These are phyloP conservation scores for Lepiota venenata DNA, from an alignment of 768 basidiomycete genomes.

Conservation along the genomic window DNA sequence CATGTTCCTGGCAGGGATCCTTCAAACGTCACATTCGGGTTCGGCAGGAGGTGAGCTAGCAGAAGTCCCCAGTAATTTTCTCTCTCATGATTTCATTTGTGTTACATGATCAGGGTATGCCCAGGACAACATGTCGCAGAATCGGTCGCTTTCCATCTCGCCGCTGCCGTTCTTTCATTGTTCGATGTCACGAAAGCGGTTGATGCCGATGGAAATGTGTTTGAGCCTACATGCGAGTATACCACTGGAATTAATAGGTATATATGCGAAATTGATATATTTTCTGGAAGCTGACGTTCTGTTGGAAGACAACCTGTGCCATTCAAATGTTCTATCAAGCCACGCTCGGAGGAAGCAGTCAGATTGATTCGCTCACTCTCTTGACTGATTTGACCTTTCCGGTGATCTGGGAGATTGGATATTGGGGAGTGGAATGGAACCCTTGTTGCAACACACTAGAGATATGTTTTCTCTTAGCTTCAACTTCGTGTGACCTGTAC, in stretches of 20 bases:
- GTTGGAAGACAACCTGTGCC: constrained; percentile 12
- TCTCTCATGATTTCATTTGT: not conserved
- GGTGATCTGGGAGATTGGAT: too few relatives aligned
- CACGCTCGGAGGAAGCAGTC: constrained; percentile 32
- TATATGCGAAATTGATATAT: constrained; percentile 10
- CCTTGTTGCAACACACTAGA: too few relatives aligned
- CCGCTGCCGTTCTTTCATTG: constrained; percentile 38
- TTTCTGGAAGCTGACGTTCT: not conserved
- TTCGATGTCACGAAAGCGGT: constrained; percentile 38
- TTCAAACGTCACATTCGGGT: constrained; percentile 48
- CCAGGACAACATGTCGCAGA: constrained; percentile 53
- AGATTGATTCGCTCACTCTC: constrained; percentile 19
- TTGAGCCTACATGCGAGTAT: constrained; percentile 35
- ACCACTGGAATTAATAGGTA: constrained; percentile 45
- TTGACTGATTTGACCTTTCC: too few relatives aligned
- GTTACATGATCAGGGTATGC: constrained; percentile 36
- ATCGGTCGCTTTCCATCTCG: constrained; percentile 39
- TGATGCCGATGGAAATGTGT: constrained; percentile 36
- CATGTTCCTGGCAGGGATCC: constrained; percentile 33
- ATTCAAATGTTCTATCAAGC: constrained; percentile 41
- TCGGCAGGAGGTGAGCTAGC: constrained; percentile 50
- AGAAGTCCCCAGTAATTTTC: constrained; percentile 32
- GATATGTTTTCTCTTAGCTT: too few relatives aligned
- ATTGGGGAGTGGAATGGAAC: too few relatives aligned
- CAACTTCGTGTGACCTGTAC: too few relatives aligned